Percentiles rank a stretch among this genome's conserved stretches.
phyloP scores from a whole-genome alignment of 164 flowering plant genomes.

The Buxus sempervirens region DNA sequence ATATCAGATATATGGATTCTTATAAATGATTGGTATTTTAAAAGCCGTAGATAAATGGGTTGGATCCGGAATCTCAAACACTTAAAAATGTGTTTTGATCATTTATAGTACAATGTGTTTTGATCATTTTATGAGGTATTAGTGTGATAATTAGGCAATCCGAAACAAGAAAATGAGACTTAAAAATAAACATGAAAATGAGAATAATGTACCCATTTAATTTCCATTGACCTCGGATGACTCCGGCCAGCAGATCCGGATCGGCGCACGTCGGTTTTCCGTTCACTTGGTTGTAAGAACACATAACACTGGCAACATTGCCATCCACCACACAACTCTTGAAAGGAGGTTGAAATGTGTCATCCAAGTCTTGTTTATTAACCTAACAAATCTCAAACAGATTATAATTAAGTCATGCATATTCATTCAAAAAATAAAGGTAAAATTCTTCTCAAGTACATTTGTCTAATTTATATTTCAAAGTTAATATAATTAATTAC shows the following conservation, averaged over 20 bases:
- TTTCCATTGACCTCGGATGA: slow-evolving; percentile 82
- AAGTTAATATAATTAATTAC: no score
- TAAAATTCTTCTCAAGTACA: not conserved
- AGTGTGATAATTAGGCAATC: no score
- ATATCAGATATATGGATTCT: no score
- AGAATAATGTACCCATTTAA: slow-evolving; percentile 56
- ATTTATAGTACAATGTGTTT: no score
- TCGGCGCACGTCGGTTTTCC: slow-evolving; percentile 94
- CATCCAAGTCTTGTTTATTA: slow-evolving; percentile 86
- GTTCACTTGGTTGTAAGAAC: slow-evolving; percentile 90
- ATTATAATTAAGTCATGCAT: not conserved
- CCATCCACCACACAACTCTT: slow-evolving; percentile 95
- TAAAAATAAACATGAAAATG: not conserved
- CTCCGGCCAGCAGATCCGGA: slow-evolving; percentile 68
- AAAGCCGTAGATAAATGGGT: no score
- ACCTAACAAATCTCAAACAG: slow-evolving; percentile 38
- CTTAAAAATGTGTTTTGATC: no score
- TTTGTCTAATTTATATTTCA: no score
- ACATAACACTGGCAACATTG: slow-evolving; percentile 97
- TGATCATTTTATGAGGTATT: no score
- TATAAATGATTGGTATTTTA: no score
- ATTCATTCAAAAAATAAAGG: not conserved
- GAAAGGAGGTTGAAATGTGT: slow-evolving; percentile 93
- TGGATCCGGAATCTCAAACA: no score
- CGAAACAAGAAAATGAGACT: no score